Evolutionary conservation across 345 rosid species (phyloP).

Genomic region (Dipteronia dyeriana): DNA sequence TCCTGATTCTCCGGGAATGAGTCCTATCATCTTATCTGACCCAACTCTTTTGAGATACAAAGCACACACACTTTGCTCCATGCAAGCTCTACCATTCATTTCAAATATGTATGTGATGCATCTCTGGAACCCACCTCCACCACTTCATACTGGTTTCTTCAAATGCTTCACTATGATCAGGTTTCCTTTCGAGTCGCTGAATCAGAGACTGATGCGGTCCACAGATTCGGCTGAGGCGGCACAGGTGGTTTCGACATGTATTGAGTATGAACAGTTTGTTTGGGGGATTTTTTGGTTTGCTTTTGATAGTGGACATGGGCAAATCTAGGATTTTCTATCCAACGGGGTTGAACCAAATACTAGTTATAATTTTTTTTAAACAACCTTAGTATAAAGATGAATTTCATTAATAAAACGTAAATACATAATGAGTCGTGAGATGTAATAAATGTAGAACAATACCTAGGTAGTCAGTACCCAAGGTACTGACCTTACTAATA

Average conservation of each 20-base stretch:
- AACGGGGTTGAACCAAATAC: too few species aligned
- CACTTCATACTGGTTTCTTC: background rate
- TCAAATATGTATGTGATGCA: constrained; percentile 16
- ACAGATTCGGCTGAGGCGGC: constrained; percentile 23
- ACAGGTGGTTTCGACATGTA: constrained; percentile 23
- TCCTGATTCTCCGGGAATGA: too few species aligned
- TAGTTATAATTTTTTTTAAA: too few species aligned
- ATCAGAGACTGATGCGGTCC: constrained; percentile 18
- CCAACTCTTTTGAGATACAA: constrained; percentile 18
- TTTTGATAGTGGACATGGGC: too few species aligned
- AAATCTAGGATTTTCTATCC: too few species aligned
- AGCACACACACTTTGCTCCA: constrained; percentile 10
- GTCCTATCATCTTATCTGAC: too few species aligned
- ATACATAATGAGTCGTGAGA: too few species aligned
- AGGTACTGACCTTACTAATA: too few species aligned
- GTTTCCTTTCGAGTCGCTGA: constrained; percentile 17
- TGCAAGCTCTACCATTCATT: constrained; percentile 3
- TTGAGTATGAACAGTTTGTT: constrained; percentile 15
- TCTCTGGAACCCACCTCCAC: constrained; percentile 5
- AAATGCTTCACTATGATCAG: constrained; percentile 22
- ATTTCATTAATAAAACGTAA: too few species aligned
- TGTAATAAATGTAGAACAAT: too few species aligned
- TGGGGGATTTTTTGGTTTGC: background rate
- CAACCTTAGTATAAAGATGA: too few species aligned
- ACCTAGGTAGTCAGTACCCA: too few species aligned